Evolutionary conservation across 2,329 filamentous ascomycete species (phyloP), one percentile per base, ranked within the genome.

Genomic region (Aspergillus ustus): DNA sequence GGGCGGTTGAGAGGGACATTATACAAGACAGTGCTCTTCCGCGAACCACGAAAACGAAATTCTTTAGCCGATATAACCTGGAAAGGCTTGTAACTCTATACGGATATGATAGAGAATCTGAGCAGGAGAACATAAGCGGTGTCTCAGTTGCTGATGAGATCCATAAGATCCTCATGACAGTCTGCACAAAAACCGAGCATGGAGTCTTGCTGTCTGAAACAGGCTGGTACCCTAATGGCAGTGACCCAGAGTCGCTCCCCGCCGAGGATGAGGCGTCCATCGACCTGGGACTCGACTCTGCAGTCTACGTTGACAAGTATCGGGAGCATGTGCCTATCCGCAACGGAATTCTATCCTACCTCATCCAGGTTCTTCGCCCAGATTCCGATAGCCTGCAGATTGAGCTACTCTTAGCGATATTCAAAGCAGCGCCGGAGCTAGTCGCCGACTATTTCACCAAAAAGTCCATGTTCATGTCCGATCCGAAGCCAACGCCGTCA

Each of bases 401-500:
- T 68, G 90, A 97, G 68, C 84, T 99, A 9, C 79, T 97, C 2
- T 80, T 94, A 4, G 84, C 89, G 3, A 92, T 96, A 37, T 96
- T 99, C 72, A 84, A 83, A 64, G 86, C 87, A 7, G 91, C 90
- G 0, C 94, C 96, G 0, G 95, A 98, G 76, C 83, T 98, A 3
- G 86, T 96, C 1, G 90, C 92, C 48, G 89, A 93, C 70, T 99
- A 96, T 75, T 98, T 97, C 72, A 83, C 88, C 48, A 89, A 87
- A 72, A 93, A 92, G 72, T 88, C 86, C 63, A 86, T 89, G 57
- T 95, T 98, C 70, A 87, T 89, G 0, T 92, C 96, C 65, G 93
- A 98, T 46, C 93, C 95, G 0, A 98, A 97, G 72, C 83, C 96
- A 5, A 95, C 93, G 3, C 89, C 93, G 49, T 95, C 93, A 0